Conservation (phyloP, 2,329 filamentous ascomycete species). For the Fusarium miscanthi region DNA sequence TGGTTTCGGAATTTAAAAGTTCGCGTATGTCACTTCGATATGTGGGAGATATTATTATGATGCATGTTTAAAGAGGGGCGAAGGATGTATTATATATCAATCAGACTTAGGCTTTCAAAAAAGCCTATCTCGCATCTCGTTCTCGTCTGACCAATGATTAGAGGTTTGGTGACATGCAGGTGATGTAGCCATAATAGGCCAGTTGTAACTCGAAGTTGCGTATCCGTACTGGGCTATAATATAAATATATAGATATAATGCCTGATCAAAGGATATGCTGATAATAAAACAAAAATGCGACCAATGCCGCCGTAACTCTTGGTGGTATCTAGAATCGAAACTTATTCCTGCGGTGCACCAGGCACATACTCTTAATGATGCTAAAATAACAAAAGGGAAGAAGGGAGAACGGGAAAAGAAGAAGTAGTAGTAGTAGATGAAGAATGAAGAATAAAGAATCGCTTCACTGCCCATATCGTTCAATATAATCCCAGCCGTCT, state of each 20-base stretch:
- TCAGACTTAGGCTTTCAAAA: neutral
- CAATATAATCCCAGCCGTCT: conserved; percentile 15
- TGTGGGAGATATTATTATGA: neutral
- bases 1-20: neutral
- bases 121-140: neutral
- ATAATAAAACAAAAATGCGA: conserved; percentile 22
- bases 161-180: neutral
- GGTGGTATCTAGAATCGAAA: conserved; percentile 41
- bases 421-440: neutral
- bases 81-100: neutral
- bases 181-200: neutral
- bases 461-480: conserved; percentile 11
- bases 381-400: conserved; percentile 15
- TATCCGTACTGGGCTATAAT: neutral
- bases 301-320: conserved; percentile 26
- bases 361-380: conserved; percentile 33
- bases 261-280: conserved; percentile 14
- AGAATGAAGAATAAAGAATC: conserved; percentile 1
- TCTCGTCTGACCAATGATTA: neutral
- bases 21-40: neutral
- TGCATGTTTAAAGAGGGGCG: neutral
- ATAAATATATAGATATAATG: conserved; percentile 2
- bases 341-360: conserved; percentile 24
- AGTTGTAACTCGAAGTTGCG: neutral
- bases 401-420: conserved; percentile 10